Conservation (phyloP, 2,329 filamentous ascomycete species). For the Paracoccidioides lutzii region DNA sequence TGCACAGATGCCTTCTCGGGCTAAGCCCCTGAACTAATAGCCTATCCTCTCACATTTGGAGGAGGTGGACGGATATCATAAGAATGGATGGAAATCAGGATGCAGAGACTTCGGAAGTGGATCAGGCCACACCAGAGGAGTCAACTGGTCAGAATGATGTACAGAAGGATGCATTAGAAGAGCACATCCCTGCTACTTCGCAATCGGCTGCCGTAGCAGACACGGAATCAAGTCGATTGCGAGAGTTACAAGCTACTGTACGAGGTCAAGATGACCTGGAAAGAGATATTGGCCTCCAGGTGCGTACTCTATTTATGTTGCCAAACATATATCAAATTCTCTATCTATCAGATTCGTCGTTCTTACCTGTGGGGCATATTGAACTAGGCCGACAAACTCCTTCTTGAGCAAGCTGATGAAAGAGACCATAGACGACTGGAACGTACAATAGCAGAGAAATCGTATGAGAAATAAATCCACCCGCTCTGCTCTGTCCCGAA, state of each 20-base stretch:
- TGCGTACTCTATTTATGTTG: slow-evolving; percentile 9
- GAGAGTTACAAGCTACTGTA: slow-evolving; percentile 53
- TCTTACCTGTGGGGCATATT: not conserved
- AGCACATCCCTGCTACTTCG: not conserved
- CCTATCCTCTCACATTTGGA: not conserved
- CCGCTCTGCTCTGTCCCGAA: not conserved
- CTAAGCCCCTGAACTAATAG: not conserved
- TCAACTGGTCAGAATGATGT: not conserved
- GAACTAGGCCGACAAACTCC: slow-evolving; percentile 42
- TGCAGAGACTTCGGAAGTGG: not conserved
- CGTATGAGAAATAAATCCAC: slow-evolving; percentile 17
- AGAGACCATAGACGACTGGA: slow-evolving; percentile 51
- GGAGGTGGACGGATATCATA: not conserved
- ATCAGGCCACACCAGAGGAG: not conserved
- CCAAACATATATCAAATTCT: too few relatives aligned
- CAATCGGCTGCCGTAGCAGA: not conserved
- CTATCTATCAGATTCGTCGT: not conserved
- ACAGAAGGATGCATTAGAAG: not conserved
- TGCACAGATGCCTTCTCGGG: not conserved
- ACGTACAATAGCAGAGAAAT: slow-evolving; percentile 40
- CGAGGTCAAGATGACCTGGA: slow-evolving; percentile 84
- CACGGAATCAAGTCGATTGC: slow-evolving; percentile 49
- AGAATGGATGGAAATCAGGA: not conserved
- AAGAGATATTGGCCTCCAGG: slow-evolving; percentile 60
- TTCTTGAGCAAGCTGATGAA: slow-evolving; percentile 50